Base-by-base conservation (phyloP, 176 grass and related monocot genomes). In the Cenchrus americanus region DNA sequence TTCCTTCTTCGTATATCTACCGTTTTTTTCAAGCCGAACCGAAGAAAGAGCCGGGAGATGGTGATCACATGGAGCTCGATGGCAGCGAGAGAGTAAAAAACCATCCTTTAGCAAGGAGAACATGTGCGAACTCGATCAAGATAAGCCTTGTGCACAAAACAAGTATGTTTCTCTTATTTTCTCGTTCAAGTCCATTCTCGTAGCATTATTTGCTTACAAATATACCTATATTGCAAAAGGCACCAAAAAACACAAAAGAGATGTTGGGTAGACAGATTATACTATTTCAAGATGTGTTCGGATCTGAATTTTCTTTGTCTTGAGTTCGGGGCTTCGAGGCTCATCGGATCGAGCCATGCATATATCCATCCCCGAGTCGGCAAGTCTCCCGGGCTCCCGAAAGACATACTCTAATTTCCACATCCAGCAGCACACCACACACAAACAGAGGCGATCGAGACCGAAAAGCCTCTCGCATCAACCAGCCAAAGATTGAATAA, bases 401-500 rank as follows among this genome's bases (percentile, higher is more conserved):
- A 9, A 53, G n/a, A n/a, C 46, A 69, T 43, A 75, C 19, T 18
- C 26, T 71, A 68, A 70, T 41, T 9, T 10, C 23, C 50, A 52
- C 71, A 82, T 21, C 24, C 7, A 73, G 22, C 68, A 65, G 46
- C 14, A 40, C 24, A n/a, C n/a, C 41, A 68, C 46, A 66, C 50
- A 54, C 42, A 52, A 17, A 18, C 1, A 58, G 27, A 75, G 8
- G 9, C 10, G 5, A 59, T 26, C 5, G 1, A 66, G 58, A 66
- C 65, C 17, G 50, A 66, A 32, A 82, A 82, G 71, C 21, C 63
- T 77, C 44, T 42, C n/a, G 86, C 73, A 87, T 77, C 73, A 83
- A 37, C 73, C 73, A 73, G 69, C 60, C 81, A 84, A n/a, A n/a
- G n/a, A n/a, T n/a, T n/a, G n/a, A n/a, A n/a, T n/a, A n/a, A n/a